These are phyloP conservation scores for Halteria grandinella DNA, from an alignment of 73 alveolate species.

Conservation along the genomic window DNA sequence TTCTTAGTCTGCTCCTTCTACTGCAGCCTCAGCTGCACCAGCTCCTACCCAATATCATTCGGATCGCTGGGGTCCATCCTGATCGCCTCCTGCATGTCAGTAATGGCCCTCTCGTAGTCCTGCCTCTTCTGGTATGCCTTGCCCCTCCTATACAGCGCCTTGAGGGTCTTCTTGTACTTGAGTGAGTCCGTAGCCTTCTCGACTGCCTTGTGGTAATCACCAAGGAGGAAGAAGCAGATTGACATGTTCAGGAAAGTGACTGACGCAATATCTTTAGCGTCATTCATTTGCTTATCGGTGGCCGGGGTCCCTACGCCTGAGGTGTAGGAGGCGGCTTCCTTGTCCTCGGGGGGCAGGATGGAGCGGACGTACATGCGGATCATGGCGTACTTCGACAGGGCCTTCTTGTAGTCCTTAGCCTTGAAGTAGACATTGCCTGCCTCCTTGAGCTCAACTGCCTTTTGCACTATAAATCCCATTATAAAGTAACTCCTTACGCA, in stretches of 20 bases:
- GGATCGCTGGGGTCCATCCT: constrained; percentile 52
- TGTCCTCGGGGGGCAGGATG: constrained; percentile 1
- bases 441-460: constrained; percentile 24
- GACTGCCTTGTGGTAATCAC: constrained; percentile 3
- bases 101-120: constrained; percentile 13
- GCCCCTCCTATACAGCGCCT: constrained; percentile 37
- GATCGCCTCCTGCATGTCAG: constrained; percentile 28
- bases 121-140: constrained; percentile 4
- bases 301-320: no score
- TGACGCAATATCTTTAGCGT: constrained; percentile 13
- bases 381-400: constrained; percentile 31
- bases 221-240: constrained; percentile 17
- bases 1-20: constrained; percentile 4
- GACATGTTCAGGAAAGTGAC: constrained; percentile 43
- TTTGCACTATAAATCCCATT: constrained; percentile 18
- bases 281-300: constrained; percentile 12
- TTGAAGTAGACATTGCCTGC: constrained; percentile 35
- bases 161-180: background rate
- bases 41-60: constrained; percentile 29
- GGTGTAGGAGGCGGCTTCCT: constrained; percentile 33
- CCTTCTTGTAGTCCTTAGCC: constrained; percentile 48
- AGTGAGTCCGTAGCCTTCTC: constrained; percentile 30
- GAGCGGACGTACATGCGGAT: constrained; percentile 2
- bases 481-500: no score
- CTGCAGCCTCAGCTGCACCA: background rate